Evolutionary conservation across 305 asterid species (phyloP), one percentile per base, ranked within the genome.

Genomic region (Rubia balearica): DNA sequence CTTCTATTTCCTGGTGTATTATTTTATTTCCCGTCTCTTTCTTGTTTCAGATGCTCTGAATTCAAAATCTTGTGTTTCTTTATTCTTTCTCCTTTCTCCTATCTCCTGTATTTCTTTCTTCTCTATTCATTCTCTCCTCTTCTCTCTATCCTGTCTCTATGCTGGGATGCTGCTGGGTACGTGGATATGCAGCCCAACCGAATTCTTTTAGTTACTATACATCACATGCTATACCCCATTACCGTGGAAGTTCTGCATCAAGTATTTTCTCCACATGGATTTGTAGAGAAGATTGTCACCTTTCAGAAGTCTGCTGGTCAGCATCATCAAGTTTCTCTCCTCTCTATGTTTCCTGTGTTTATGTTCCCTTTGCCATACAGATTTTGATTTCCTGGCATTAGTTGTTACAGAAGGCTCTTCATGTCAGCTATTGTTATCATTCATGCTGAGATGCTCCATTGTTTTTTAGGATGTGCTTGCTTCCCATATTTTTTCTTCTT

Each of bases 281-380:
- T 83, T 80, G 95, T 94, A 74, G 98, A 94, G 96, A 94, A 94
- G 96, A 88, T 94, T 84, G 98, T 94, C 89, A 94, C 97, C 11
- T 94, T 91, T 91, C 98, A 94, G 96, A 94, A 94, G 91, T 94
- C 98, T 81, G 98, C 98, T 85, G 98, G 98, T 94, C 96, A 94
- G 96, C 91, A 82, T 85, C 92, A 84, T 84, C 87, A 80, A 79
- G 84, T 84, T 86, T 82, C 84, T 82, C 76, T 72, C 75, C 77
- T 75, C 65, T 76, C 84, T 56, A 79, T 76, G 83, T 68, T 72
- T 79, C 82, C 70, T 68, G 67, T 79, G 81, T 78, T 61, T 63
- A 67, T 81, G 78, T 65, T 82, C 79, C 81, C 76, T 81, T 76
- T 71, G 77, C 80, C 69, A 63, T 71, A 65, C 74, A 60, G 69